Conservation (phyloP, 306 rosid species). For the Lablab purpureus region DNA sequence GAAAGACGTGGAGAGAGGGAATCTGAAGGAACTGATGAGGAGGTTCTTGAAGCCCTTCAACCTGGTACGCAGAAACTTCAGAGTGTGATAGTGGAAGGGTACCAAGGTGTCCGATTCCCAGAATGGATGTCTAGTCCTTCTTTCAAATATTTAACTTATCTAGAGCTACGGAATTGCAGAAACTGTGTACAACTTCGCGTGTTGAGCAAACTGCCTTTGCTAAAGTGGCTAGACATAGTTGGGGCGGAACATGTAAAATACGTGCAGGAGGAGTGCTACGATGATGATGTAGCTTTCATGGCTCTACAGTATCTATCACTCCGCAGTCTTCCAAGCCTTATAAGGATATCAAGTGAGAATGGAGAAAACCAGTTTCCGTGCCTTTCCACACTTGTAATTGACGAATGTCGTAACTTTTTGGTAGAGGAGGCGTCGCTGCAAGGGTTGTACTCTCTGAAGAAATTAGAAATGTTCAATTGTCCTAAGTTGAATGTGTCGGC, state of each 20-base stretch:
- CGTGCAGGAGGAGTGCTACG: not conserved
- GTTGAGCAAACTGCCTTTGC: constrained; percentile 27
- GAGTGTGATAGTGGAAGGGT: not conserved
- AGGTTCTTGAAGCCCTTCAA: constrained; percentile 42
- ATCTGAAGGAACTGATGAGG: not conserved
- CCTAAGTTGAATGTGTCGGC: not conserved
- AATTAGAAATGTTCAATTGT: rapidly evolving
- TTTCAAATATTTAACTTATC: not conserved
- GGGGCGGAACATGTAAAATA: not conserved
- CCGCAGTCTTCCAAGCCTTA: not conserved
- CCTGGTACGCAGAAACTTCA: constrained; percentile 31
- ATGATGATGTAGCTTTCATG: not conserved
- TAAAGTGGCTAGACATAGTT: constrained; percentile 1
- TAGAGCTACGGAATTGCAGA: not conserved
- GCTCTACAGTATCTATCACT: too few relatives aligned
- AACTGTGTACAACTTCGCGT: constrained; percentile 7
- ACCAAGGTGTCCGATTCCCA: constrained; percentile 8
- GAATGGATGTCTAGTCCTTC: constrained; percentile 36
- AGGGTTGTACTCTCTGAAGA: not conserved
- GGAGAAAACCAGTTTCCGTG: not conserved
- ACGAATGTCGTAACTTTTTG: not conserved
- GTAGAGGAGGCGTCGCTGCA: not conserved
- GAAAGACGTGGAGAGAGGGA: not conserved
- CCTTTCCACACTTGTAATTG: not conserved
- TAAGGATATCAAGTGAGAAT: not conserved